These are phyloP conservation scores for Pestalotiopsis sp. DNA, from an alignment of 2,329 filamentous ascomycete species.

Conservation along the genomic window DNA sequence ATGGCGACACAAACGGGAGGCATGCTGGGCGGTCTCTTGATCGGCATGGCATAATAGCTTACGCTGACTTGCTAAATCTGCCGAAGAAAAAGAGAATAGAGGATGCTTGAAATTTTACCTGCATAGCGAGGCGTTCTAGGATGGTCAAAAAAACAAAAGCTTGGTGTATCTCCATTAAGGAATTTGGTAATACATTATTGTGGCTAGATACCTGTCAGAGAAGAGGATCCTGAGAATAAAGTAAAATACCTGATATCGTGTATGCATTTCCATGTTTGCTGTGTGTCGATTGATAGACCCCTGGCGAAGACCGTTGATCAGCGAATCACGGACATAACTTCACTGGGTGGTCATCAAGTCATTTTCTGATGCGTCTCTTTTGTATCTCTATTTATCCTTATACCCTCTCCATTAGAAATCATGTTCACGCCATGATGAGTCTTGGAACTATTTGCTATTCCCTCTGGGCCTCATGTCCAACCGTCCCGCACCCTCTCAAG, in stretches of 20 bases:
- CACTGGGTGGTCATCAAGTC: too few species aligned
- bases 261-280: not conserved
- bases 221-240: not conserved
- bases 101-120: slow-evolving; percentile 6
- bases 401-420: too few species aligned
- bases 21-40: slow-evolving; percentile 78
- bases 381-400: too few species aligned
- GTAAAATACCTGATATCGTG: not conserved
- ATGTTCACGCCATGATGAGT: too few species aligned
- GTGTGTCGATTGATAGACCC: too few species aligned
- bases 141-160: slow-evolving; percentile 4
- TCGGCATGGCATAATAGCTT: slow-evolving; percentile 37
- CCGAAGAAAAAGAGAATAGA: not conserved
- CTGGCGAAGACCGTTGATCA: too few species aligned
- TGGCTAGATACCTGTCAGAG: not conserved
- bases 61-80: not conserved
- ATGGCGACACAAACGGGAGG: slow-evolving; percentile 80
- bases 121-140: slow-evolving; percentile 10
- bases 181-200: not conserved
- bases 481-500: too few species aligned
- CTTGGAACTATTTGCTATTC: too few species aligned
- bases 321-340: too few species aligned
- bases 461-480: too few species aligned
- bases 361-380: too few species aligned
- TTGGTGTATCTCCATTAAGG: not conserved